Conservation (phyloP, 345 rosid species). For the Ailanthus altissimus region DNA sequence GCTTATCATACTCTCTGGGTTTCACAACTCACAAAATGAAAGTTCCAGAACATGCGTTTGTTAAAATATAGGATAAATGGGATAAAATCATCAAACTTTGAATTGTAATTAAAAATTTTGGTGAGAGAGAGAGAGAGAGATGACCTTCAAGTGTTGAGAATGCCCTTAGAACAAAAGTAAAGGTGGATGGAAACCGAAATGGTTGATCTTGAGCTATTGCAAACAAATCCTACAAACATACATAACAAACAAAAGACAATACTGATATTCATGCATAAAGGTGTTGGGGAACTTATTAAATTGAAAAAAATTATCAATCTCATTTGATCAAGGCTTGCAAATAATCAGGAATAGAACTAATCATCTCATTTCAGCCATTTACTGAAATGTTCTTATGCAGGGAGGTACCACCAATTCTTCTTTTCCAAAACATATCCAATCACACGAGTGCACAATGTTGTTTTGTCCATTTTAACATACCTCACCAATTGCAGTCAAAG, state of each 20-base stretch:
- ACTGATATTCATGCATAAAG: not conserved
- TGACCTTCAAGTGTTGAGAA: constrained; percentile 94
- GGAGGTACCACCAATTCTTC: not conserved
- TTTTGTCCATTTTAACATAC: constrained; percentile 33
- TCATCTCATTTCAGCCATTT: not conserved
- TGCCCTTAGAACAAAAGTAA: constrained; percentile 85
- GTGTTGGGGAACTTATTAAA: not conserved
- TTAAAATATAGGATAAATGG: not conserved
- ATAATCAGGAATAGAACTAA: too few relatives aligned
- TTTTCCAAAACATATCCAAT: not conserved
- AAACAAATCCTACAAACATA: constrained; percentile 72
- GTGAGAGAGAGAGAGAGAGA: constrained; percentile 9
- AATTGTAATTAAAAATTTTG: not conserved
- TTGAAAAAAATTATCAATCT: not conserved
- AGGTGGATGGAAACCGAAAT: constrained; percentile 87
- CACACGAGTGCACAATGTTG: not conserved
- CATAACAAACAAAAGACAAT: not conserved
- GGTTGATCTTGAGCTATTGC: constrained; percentile 95
- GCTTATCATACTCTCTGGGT: not conserved
- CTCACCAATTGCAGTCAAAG: constrained; percentile 91
- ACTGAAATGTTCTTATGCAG: not conserved
- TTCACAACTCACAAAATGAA: not conserved
- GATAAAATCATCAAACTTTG: not conserved
- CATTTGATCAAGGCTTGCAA: not conserved
- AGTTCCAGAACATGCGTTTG: not conserved